Evolutionary conservation across 768 basidiomycete genomes (phyloP).

Genomic region (Pleurotus citrinopileatus): DNA sequence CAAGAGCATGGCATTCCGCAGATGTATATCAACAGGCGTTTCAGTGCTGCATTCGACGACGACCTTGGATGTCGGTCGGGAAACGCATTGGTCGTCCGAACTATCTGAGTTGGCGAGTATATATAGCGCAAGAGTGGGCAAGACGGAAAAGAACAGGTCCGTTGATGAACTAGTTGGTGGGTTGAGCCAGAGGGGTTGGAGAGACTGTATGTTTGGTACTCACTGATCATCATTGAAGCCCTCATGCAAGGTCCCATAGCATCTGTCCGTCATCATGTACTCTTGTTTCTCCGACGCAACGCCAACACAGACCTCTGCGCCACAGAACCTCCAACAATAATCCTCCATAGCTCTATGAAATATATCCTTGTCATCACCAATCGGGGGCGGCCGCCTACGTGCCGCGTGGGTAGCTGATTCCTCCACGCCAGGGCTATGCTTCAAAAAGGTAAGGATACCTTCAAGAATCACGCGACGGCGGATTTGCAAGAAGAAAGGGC

Average conservation of each 20-base stretch:
- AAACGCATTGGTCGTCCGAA: constrained; percentile 12
- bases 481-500: constrained; percentile 6
- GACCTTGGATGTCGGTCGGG: constrained; percentile 21
- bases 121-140: constrained; percentile 52
- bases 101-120: constrained; percentile 36
- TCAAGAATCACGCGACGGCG: constrained; percentile 9
- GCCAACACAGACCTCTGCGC: constrained; percentile 53
- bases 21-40: constrained; percentile 52
- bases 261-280: constrained; percentile 51
- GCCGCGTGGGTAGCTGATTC: background rate
- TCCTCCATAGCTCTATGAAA: constrained; percentile 28
- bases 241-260: constrained; percentile 53
- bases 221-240: constrained; percentile 41
- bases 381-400: background rate
- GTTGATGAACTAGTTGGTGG: constrained; percentile 31
- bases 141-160: constrained; percentile 55
- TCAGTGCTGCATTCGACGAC: constrained; percentile 49
- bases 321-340: constrained; percentile 47
- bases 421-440: constrained; percentile 5
- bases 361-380: background rate
- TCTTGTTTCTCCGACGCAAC: constrained; percentile 53
- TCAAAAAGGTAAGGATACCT: constrained; percentile 3
- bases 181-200: background rate
- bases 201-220: constrained; percentile 16
- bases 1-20: constrained; percentile 58